Evolutionary conservation across 306 rosid species (phyloP).

Genomic region (Fagus crenata): DNA sequence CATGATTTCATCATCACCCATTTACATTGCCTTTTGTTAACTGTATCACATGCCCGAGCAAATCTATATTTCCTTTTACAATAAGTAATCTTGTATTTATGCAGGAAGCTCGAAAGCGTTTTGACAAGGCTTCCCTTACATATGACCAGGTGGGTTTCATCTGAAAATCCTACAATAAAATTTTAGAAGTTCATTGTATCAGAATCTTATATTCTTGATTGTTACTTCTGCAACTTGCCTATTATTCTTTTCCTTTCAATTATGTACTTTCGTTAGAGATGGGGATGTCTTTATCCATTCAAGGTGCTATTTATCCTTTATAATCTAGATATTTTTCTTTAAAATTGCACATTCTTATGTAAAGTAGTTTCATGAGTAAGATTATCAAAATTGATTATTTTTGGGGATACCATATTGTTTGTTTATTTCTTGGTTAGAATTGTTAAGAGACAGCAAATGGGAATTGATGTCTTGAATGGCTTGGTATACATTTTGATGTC

Average conservation of each 20-base stretch:
- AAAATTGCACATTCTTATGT: constrained; percentile 11
- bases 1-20: background rate
- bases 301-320: constrained; percentile 3
- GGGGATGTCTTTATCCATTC: background rate
- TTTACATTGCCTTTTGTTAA: constrained; percentile 5
- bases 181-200: constrained; percentile 11
- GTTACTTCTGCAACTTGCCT: constrained; percentile 20
- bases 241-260: background rate
- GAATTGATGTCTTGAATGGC: constrained; percentile 12
- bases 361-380: constrained; percentile 6
- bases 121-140: constrained; percentile 67
- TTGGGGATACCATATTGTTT: constrained; percentile 8
- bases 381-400: constrained; percentile 11
- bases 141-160: constrained; percentile 71
- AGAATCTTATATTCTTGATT: constrained; percentile 14
- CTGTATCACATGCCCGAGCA: constrained; percentile 12
- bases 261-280: background rate
- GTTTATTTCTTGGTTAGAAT: background rate
- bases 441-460: background rate
- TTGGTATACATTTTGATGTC: constrained; percentile 11
- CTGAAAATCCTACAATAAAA: background rate
- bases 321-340: constrained; percentile 4
- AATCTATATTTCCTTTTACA: constrained; percentile 10
- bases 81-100: constrained; percentile 27
- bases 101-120: constrained; percentile 91